Evolutionary conservation across 108 stramenopile genomes (phyloP).

Genomic region (Fragilaria crotonensis): DNA sequence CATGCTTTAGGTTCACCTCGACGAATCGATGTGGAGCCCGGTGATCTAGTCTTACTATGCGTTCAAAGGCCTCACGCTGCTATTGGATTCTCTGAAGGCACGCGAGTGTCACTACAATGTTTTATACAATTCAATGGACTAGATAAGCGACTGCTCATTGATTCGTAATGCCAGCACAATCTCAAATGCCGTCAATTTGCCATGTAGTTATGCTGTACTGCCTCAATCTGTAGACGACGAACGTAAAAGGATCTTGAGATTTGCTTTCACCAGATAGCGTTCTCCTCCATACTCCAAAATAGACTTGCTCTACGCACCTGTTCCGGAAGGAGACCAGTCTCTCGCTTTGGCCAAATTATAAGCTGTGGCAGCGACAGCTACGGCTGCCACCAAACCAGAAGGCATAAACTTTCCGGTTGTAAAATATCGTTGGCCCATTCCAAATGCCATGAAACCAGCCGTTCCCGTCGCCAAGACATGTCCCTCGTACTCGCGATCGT

Average conservation of each 20-base stretch:
- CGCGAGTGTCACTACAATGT: slow-evolving; percentile 70
- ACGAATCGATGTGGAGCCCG: slow-evolving; percentile 48
- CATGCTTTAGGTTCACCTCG: slow-evolving; percentile 46
- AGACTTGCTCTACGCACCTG: too few relatives aligned
- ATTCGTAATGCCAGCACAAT: too few relatives aligned
- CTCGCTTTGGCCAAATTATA: slow-evolving; percentile 42
- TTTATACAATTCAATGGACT: slow-evolving; percentile 62
- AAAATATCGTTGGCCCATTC: slow-evolving; percentile 66
- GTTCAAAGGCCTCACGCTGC: slow-evolving; percentile 82
- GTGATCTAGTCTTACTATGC: slow-evolving; percentile 77
- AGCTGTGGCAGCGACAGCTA: slow-evolving; percentile 37
- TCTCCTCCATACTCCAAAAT: too few relatives aligned
- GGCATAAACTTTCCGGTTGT: slow-evolving; percentile 76
- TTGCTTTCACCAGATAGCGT: too few relatives aligned
- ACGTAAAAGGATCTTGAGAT: too few relatives aligned
- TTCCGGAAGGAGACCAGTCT: slow-evolving; percentile 53
- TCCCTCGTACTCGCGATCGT: slow-evolving; percentile 52
- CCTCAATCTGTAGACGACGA: too few relatives aligned
- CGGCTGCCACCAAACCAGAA: slow-evolving; percentile 40
- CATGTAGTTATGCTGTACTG: too few relatives aligned
- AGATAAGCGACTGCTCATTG: slow-evolving; percentile 52
- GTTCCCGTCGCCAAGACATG: slow-evolving; percentile 61
- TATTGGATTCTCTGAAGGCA: slow-evolving; percentile 63
- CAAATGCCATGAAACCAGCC: slow-evolving; percentile 42
- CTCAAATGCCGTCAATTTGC: too few relatives aligned